A percentile compares a stretch with the other conserved stretches of the same genome.
phyloP scores from a whole-genome alignment of 345 rosid species.

The Pistacia integerrima region DNA sequence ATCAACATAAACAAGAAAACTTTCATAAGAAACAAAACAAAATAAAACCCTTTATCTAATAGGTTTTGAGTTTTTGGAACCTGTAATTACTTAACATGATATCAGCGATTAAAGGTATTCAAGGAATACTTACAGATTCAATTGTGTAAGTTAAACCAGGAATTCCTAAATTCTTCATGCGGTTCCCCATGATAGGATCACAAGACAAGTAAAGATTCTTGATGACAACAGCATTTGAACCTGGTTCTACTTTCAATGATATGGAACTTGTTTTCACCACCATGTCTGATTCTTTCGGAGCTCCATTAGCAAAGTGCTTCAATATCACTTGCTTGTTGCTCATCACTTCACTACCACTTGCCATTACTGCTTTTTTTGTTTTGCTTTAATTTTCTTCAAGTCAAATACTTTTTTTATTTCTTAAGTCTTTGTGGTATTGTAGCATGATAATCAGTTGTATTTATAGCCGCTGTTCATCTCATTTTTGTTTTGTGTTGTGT shows the following conservation, averaged over 20 bases:
- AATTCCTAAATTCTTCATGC: constrained; percentile 16
- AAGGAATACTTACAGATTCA: constrained; percentile 17
- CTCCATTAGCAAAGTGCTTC: constrained; percentile 24
- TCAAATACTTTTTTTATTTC: too few species aligned
- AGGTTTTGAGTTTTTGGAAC: too few species aligned
- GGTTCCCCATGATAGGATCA: constrained; percentile 36
- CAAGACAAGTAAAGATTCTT: constrained; percentile 48
- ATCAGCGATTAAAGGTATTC: too few species aligned
- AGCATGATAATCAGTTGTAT: too few species aligned
- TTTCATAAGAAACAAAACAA: background rate
- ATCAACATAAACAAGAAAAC: background rate
- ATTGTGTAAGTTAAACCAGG: constrained; percentile 4
- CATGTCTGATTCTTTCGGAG: constrained; percentile 36
- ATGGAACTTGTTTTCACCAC: background rate
- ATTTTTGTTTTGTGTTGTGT: too few species aligned
- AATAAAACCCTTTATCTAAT: background rate
- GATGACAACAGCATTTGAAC: constrained; percentile 24
- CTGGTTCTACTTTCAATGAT: constrained; percentile 22
- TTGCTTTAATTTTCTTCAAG: too few species aligned
- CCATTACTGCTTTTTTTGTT: background rate
- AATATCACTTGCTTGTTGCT: constrained; percentile 45
- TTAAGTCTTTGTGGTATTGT: too few species aligned
- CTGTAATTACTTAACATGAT: too few species aligned
- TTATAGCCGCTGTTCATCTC: too few species aligned
- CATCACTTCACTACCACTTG: background rate